Evolutionary conservation across 768 basidiomycete genomes (phyloP).

Genomic region (Hygrophoropsis aurantiaca): DNA sequence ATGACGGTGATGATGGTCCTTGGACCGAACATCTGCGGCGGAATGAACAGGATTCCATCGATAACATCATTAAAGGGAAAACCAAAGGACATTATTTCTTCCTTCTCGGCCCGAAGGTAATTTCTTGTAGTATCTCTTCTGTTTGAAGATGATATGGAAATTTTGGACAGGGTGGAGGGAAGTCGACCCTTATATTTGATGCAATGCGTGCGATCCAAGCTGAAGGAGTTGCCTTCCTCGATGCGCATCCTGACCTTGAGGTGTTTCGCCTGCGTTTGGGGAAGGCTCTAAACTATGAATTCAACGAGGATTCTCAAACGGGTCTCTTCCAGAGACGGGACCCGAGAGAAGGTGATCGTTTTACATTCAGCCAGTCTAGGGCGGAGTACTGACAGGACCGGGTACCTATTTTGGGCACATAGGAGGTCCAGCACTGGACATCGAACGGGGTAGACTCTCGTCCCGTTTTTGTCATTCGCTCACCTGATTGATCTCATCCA

Average conservation of each 20-base stretch:
- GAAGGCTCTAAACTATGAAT: slow-evolving; percentile 85
- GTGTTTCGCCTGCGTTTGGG: slow-evolving; percentile 85
- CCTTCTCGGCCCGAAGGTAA: slow-evolving; percentile 75
- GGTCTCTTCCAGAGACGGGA: slow-evolving; percentile 81
- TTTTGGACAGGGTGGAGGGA: slow-evolving; percentile 63
- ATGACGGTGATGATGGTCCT: slow-evolving; percentile 37
- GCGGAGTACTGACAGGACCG: neutral
- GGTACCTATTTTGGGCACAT: slow-evolving; percentile 2
- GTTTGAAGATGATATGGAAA: slow-evolving; percentile 9
- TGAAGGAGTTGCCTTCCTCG: slow-evolving; percentile 71
- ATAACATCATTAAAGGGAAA: slow-evolving; percentile 74
- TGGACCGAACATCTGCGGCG: slow-evolving; percentile 67
- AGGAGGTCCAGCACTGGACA: slow-evolving; percentile 78
- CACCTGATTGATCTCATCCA: neutral
- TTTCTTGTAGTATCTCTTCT: slow-evolving; percentile 10
- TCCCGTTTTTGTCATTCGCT: slow-evolving; percentile 2
- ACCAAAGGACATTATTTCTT: slow-evolving; percentile 71
- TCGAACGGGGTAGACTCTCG: slow-evolving; percentile 63
- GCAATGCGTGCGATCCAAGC: slow-evolving; percentile 75
- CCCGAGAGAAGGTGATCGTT: slow-evolving; percentile 65
- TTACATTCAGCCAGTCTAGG: slow-evolving; percentile 11
- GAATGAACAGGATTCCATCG: slow-evolving; percentile 72
- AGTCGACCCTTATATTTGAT: slow-evolving; percentile 82
- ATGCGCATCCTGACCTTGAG: slow-evolving; percentile 84
- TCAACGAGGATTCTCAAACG: slow-evolving; percentile 78